phyloP scores from a whole-genome alignment of 2,329 filamentous ascomycete species.

The Botryotinia convoluta region DNA sequence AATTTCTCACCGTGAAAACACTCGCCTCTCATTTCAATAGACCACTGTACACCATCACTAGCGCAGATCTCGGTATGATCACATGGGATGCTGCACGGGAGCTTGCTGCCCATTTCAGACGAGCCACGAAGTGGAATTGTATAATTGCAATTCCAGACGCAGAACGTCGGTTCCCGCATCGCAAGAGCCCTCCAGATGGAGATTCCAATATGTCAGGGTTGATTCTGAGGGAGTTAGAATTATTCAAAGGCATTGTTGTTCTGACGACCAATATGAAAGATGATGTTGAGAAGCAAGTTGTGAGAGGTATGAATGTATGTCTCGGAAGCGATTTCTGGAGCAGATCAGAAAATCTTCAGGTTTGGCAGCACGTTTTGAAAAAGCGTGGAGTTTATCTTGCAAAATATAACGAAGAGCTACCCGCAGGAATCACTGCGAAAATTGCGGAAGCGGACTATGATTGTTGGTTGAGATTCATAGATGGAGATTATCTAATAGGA shows the following conservation, averaged over 20 bases:
- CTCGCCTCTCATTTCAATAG: conserved; percentile 2
- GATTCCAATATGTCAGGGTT: not conserved
- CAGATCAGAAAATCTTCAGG: not conserved
- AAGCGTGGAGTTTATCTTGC: not conserved
- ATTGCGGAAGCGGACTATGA: not conserved
- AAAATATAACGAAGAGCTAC: not conserved
- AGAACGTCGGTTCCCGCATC: not conserved
- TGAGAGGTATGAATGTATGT: not conserved
- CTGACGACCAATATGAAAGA: not conserved
- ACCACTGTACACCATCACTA: not conserved
- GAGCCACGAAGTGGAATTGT: conserved; percentile 8
- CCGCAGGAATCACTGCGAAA: not conserved
- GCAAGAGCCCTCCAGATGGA: not conserved
- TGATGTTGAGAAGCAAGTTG: not conserved
- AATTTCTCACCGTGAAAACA: not conserved
- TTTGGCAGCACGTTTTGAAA: not conserved
- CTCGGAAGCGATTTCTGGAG: not conserved
- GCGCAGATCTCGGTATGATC: not conserved
- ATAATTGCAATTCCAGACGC: conserved; percentile 8
- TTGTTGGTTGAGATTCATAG: not conserved
- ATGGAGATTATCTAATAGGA: not conserved
- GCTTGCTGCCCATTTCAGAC: not conserved
- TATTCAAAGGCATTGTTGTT: not conserved
- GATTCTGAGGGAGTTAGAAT: not conserved
- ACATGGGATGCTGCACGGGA: not conserved